These are phyloP conservation scores for Lepidium sativum DNA, from an alignment of 345 rosid species.

Conservation along the genomic window DNA sequence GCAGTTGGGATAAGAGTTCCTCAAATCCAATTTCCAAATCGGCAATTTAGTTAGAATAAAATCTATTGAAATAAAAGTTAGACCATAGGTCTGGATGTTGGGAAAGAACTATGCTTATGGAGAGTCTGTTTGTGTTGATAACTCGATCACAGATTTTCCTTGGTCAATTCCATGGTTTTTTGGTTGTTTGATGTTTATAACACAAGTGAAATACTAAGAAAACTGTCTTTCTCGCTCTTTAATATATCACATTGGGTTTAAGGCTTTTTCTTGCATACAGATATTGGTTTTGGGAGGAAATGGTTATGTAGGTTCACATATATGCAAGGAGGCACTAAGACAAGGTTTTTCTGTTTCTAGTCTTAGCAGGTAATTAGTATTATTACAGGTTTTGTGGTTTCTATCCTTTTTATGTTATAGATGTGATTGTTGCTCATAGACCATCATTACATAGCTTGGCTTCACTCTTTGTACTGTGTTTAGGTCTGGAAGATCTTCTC, in stretches of 20 bases:
- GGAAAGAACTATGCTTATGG: not conserved
- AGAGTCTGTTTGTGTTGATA: not conserved
- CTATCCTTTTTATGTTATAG: not conserved
- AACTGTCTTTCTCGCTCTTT: not conserved
- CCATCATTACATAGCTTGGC: not conserved
- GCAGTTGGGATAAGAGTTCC: not conserved
- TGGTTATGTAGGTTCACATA: slow-evolving; percentile 32
- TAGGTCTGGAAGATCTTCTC: slow-evolving; percentile 54
- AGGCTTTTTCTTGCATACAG: slow-evolving; percentile 14
- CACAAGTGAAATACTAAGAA: not conserved
- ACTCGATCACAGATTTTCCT: not conserved
- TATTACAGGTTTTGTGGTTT: not conserved
- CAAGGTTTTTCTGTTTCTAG: slow-evolving; percentile 33
- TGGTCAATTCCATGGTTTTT: not conserved
- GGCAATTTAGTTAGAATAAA: not conserved
- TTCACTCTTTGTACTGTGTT: not conserved
- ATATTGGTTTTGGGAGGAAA: slow-evolving; percentile 33
- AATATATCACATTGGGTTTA: not conserved
- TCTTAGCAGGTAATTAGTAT: slow-evolving; percentile 25
- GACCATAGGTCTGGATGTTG: not conserved
- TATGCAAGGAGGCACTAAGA: slow-evolving; percentile 29
- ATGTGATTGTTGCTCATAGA: not conserved
- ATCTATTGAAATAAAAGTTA: not conserved
- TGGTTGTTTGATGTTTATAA: not conserved
- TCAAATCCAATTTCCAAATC: not conserved